Evolutionary conservation across 192 early-diverging fungal genomes (phyloP).

Genomic region (Pilaira anomala): DNA sequence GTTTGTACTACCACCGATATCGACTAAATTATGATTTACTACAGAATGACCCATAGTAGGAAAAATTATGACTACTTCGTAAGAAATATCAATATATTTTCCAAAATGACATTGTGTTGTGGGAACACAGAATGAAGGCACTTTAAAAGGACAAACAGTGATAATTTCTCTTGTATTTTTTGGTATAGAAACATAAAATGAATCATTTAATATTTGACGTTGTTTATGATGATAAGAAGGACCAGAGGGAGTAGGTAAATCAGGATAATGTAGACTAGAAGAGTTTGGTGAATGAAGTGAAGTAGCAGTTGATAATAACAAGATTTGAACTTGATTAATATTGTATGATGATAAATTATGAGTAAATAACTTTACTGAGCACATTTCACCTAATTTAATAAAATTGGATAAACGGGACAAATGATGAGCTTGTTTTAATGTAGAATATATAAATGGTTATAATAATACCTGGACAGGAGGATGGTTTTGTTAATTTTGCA

Average conservation of each 20-base stretch:
- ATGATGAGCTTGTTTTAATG: not conserved
- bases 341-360: slow-evolving; percentile 7
- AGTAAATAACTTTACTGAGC: slow-evolving; percentile 1
- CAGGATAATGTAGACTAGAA: too few relatives aligned
- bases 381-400: slow-evolving; percentile 22
- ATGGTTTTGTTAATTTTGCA: slow-evolving; percentile 19
- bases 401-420: not conserved
- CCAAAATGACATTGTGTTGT: slow-evolving; percentile 16
- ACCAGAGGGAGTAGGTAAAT: slow-evolving; percentile 4
- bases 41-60: slow-evolving; percentile 8
- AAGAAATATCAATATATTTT: slow-evolving; percentile 18
- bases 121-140: slow-evolving; percentile 22
- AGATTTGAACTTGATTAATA: slow-evolving; percentile 10
- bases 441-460: too few relatives aligned
- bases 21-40: not conserved
- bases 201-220: slow-evolving; percentile 14
- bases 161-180: slow-evolving; percentile 3
- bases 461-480: slow-evolving; percentile 37
- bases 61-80: slow-evolving; percentile 21
- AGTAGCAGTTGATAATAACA: slow-evolving; percentile 21
- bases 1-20: too few relatives aligned
- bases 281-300: not conserved
- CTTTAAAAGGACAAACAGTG: slow-evolving; percentile 10
- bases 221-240: slow-evolving; percentile 5
- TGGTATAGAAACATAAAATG: slow-evolving; percentile 22